A percentile compares a stretch with the other conserved stretches of the same genome.
phyloP scores from a whole-genome alignment of 371 early-diverging fungal genomes.

The Apophysomyces variabilis region DNA sequence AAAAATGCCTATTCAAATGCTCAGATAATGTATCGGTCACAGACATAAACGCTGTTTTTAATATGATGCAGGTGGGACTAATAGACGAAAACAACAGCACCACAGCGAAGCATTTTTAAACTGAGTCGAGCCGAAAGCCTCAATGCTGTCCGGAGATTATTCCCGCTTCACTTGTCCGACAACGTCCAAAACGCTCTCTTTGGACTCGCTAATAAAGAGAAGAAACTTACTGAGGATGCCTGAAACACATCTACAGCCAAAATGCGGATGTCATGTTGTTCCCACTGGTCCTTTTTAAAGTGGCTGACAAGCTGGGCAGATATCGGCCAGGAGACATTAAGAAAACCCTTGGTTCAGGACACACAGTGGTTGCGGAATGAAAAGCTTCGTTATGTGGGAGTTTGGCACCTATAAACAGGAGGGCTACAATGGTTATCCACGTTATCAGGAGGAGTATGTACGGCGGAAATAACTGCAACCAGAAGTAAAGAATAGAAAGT shows the following conservation, averaged over 20 bases:
- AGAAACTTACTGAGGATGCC: neutral
- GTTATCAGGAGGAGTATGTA: neutral
- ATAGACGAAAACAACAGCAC: neutral
- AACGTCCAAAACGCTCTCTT: too few species aligned
- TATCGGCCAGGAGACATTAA: neutral
- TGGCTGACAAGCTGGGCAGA: neutral
- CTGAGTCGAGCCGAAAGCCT: neutral
- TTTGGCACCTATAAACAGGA: neutral
- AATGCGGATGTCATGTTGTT: neutral
- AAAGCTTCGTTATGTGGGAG: neutral
- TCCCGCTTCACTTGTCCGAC: too few species aligned
- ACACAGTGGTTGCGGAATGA: neutral
- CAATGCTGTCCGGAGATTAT: too few species aligned
- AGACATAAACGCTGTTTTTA: too few species aligned
- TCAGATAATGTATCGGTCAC: too few species aligned
- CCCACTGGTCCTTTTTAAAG: neutral
- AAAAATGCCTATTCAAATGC: too few species aligned
- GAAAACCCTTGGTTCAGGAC: neutral
- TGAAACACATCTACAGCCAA: neutral
- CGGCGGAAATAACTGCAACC: neutral
- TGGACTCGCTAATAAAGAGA: too few species aligned
- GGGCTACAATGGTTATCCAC: neutral
- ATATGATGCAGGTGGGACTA: neutral
- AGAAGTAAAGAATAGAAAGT: neutral
- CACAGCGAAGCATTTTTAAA: neutral